Evolutionary conservation across 768 basidiomycete genomes (phyloP).

Genomic region (Hericium coralloides): DNA sequence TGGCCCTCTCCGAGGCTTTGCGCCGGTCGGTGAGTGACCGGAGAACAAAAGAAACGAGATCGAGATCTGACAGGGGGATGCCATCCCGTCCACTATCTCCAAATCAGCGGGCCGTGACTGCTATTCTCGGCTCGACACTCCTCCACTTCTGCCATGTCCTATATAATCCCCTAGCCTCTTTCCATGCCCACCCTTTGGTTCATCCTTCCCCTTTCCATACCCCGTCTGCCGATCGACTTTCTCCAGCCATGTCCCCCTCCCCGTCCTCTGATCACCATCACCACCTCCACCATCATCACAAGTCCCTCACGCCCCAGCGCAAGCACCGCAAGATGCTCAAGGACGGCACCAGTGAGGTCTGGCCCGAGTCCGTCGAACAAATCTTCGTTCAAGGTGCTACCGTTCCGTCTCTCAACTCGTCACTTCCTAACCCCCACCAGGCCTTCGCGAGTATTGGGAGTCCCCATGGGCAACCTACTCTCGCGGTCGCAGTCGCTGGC

Average conservation of each 20-base stretch:
- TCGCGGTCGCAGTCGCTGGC: conserved; percentile 70
- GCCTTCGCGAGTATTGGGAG: conserved; percentile 70
- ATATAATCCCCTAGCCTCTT: conserved; percentile 12
- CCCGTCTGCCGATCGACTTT: neutral
- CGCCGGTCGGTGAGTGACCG: too few species aligned
- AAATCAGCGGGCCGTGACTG: conserved; percentile 16
- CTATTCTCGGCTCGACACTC: conserved; percentile 18
- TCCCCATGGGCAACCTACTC: conserved; percentile 77
- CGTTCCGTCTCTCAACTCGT: conserved; percentile 4
- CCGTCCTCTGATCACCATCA: conserved; percentile 17
- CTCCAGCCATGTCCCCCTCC: conserved; percentile 13
- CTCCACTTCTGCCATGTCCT: conserved; percentile 14
- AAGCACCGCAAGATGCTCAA: conserved; percentile 82
- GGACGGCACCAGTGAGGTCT: conserved; percentile 70
- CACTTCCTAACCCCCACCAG: conserved; percentile 25
- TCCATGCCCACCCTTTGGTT: conserved; percentile 6
- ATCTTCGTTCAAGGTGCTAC: conserved; percentile 63
- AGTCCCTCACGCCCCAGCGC: conserved; percentile 59
- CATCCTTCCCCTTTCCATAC: neutral
- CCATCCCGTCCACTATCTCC: conserved; percentile 14
- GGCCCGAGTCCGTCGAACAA: conserved; percentile 73
- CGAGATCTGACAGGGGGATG: neutral
- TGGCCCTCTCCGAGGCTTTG: too few species aligned
- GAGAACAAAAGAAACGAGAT: too few species aligned
- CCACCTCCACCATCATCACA: conserved; percentile 20